Evolutionary conservation across 257 asterid species (phyloP), one percentile per base, ranked within the genome.

Genomic region (Thymus mandschuricus): DNA sequence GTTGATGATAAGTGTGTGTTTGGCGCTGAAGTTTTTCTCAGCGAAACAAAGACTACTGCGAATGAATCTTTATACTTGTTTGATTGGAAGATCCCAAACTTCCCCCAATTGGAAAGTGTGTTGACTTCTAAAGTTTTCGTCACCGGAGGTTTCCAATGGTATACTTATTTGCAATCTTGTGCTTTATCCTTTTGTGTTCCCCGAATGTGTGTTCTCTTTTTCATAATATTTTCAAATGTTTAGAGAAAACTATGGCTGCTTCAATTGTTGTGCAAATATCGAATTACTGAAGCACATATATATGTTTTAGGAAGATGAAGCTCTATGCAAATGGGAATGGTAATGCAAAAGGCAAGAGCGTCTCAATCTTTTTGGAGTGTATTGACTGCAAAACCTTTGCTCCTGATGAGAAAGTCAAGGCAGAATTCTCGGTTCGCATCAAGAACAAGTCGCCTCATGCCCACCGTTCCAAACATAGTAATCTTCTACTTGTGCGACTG

Each of bases 81-180:
- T 21, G 60, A 70, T 10, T 52, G 59, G 54, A 63, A 64, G 64
- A 54, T 76, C 27, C 8, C 48, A 9, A 4, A 43, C 8, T 54
- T 21, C 51, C 52, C 76, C 12, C 5, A 33, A 69, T 0, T 61
- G 11, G 12, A 11, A 31, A 3, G 2, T 4, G 13, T 0, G 1
- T 69, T 54, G 75, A 7, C 3, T 69, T 51, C 61, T 45, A 48
- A 54, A 33, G 3, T 8, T 0, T 69, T 76, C 31, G 5, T 0
- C 2, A 46, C 40, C 28, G 76, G 72, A 12, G 61, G 67, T 57
- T 15, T 57, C 41, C 62, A 15, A 30, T 57, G 62, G 62, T 33
- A 55, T 35, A 35, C 5, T 35, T 35, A 3, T 35, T 35, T 34
- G 38, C 38, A 34, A 34, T 35, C 5, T 4, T 6, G 21, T 21